phyloP scores from a whole-genome alignment of 331 rosid species.

The Quercus phellos region DNA sequence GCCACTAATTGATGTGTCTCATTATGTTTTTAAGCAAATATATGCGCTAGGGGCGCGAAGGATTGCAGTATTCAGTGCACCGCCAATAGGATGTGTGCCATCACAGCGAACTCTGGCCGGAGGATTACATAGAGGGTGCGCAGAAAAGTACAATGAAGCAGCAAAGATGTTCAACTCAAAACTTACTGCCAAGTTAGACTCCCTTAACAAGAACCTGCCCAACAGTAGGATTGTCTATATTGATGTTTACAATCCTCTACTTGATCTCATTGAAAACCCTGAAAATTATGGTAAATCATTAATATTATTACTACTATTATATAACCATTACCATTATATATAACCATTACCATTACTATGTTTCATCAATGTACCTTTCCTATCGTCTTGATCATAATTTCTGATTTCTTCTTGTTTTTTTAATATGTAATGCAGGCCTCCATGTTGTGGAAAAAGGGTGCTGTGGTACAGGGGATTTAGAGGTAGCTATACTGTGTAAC shows the following conservation, averaged over 20 bases:
- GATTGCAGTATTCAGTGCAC: constrained; percentile 41
- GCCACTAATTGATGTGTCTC: too few relatives aligned
- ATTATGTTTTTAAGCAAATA: constrained; percentile 24
- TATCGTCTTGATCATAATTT: not conserved
- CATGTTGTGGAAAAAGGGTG: constrained; percentile 46
- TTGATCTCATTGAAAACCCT: constrained; percentile 41
- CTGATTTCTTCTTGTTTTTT: too few relatives aligned
- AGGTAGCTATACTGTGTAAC: constrained; percentile 56
- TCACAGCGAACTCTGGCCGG: constrained; percentile 52
- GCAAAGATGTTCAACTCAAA: constrained; percentile 40
- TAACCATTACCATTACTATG: not conserved
- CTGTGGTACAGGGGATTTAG: constrained; percentile 60
- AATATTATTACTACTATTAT: too few relatives aligned
- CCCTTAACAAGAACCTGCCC: constrained; percentile 21
- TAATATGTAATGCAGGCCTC: constrained; percentile 34
- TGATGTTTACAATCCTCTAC: constrained; percentile 46
- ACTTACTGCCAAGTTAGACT: constrained; percentile 14
- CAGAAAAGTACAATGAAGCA: constrained; percentile 22
- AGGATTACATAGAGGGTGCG: constrained; percentile 40
- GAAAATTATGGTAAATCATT: constrained; percentile 31
- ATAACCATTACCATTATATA: too few relatives aligned
- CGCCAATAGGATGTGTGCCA: constrained; percentile 68
- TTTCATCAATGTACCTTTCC: too few relatives aligned
- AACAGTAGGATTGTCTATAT: constrained; percentile 29
- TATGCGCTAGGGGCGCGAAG: constrained; percentile 41